phyloP scores from a whole-genome alignment of 2,329 filamentous ascomycete genomes.

The Colletotrichum zoysiae region DNA sequence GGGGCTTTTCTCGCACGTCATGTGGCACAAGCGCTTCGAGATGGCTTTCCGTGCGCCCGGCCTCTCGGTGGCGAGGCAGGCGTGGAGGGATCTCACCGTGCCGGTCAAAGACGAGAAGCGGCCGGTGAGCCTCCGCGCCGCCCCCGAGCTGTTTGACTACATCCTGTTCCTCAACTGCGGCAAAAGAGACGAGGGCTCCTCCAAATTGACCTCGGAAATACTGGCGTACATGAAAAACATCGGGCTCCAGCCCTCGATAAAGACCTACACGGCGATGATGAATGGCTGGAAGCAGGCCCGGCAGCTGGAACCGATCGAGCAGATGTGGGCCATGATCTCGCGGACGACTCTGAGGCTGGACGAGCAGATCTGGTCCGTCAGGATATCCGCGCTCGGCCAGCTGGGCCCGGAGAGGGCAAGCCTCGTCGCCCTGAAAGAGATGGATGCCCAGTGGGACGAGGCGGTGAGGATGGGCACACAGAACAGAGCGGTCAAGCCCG shows the following conservation, averaged over 20 bases:
- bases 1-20: constrained; percentile 30
- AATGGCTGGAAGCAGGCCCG: constrained; percentile 73
- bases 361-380: constrained; percentile 75
- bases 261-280: constrained; percentile 81
- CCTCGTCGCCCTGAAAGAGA: constrained; percentile 74
- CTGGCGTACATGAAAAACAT: constrained; percentile 59
- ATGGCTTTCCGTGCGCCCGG: constrained; percentile 31
- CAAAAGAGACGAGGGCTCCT: constrained; percentile 21
- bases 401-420: constrained; percentile 66
- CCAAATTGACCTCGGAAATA: constrained; percentile 42
- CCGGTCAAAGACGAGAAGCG: constrained; percentile 46
- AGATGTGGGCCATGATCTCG: constrained; percentile 76
- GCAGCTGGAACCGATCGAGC: constrained; percentile 71
- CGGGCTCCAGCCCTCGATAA: constrained; percentile 69
- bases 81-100: constrained; percentile 51
- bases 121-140: constrained; percentile 48
- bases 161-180: constrained; percentile 56
- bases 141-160: constrained; percentile 54
- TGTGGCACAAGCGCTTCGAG: constrained; percentile 38
- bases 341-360: constrained; percentile 72
- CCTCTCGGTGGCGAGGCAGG: constrained; percentile 14
- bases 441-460: constrained; percentile 71
- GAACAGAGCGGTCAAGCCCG: constrained; percentile 66
- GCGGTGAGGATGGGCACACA: constrained; percentile 48
- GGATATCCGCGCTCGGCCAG: constrained; percentile 75